phyloP scores from a whole-genome alignment of 148 eudicot genomes.

The Rhododendron molle region DNA sequence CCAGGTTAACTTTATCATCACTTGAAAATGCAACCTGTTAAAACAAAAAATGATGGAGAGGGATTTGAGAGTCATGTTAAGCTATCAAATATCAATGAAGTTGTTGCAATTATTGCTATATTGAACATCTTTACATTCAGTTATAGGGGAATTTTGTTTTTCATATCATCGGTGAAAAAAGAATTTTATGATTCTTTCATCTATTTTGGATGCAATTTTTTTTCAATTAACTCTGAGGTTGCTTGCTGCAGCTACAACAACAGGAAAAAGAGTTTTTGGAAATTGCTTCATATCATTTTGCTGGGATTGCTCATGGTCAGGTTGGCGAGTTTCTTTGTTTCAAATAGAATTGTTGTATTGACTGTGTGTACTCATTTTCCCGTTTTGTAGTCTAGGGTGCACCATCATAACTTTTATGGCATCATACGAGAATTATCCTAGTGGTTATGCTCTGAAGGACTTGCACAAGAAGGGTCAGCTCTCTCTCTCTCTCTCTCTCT shows the following conservation, averaged over 20 bases:
- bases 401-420: slow-evolving; percentile 71
- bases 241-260: slow-evolving; percentile 64
- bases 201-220: neutral
- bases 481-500: slow-evolving; percentile 26
- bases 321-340: slow-evolving; percentile 24
- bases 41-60: neutral
- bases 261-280: slow-evolving; percentile 76
- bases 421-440: slow-evolving; percentile 86
- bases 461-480: slow-evolving; percentile 65
- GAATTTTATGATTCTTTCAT: neutral
- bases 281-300: slow-evolving; percentile 47
- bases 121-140: neutral
- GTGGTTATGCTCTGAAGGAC: slow-evolving; percentile 73
- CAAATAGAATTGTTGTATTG: neutral
- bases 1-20: neutral
- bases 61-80: neutral
- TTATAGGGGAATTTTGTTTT: neutral
- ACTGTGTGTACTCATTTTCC: slow-evolving; percentile 17
- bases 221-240: slow-evolving; percentile 9
- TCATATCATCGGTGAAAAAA: neutral
- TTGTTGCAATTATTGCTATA: neutral
- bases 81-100: neutral
- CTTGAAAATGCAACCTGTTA: neutral
- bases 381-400: slow-evolving; percentile 72
- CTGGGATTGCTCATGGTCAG: slow-evolving; percentile 66